A percentile compares a stretch with the other conserved stretches of the same genome.
These are phyloP conservation scores for Poteriospumella lacustris DNA, from an alignment of 108 stramenopile genomes.

Conservation along the genomic window DNA sequence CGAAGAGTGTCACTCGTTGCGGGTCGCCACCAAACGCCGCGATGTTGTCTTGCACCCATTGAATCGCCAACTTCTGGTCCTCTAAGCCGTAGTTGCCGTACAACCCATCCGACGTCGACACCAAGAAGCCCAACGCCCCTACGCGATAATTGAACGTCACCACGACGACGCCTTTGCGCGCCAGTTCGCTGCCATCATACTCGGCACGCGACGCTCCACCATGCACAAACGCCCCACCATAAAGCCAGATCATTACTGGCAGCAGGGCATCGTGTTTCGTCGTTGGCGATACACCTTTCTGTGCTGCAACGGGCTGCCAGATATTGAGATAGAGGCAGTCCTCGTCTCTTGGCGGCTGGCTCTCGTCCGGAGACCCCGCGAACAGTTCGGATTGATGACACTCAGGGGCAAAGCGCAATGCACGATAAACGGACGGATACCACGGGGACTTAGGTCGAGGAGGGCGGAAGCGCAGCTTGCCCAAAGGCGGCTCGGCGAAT, in stretches of 20 bases:
- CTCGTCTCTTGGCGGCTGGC: not conserved
- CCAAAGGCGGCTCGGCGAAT: slow-evolving; percentile 48
- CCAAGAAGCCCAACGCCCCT: slow-evolving; percentile 54
- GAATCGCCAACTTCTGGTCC: slow-evolving; percentile 69
- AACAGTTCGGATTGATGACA: slow-evolving; percentile 34
- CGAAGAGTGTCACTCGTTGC: slow-evolving; percentile 69
- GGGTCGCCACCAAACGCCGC: slow-evolving; percentile 76
- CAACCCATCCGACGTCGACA: slow-evolving; percentile 39
- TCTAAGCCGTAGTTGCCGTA: slow-evolving; percentile 53
- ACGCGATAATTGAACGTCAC: slow-evolving; percentile 55
- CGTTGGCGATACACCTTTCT: not conserved
- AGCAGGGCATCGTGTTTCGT: not conserved
- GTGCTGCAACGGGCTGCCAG: slow-evolving; percentile 37
- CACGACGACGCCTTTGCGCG: slow-evolving; percentile 21
- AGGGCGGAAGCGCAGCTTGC: slow-evolving; percentile 41
- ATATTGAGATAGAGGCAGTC: slow-evolving; percentile 59
- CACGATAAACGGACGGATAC: slow-evolving; percentile 20
- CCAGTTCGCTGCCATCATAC: slow-evolving; percentile 34
- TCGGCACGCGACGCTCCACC: slow-evolving; percentile 39
- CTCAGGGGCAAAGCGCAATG: slow-evolving; percentile 39
- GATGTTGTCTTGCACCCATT: slow-evolving; percentile 71
- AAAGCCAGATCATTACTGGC: slow-evolving; percentile 55
- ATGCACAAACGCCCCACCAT: slow-evolving; percentile 56
- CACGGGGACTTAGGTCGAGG: slow-evolving; percentile 31
- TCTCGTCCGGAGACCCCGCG: slow-evolving; percentile 4